These are phyloP conservation scores for Coemansia sp. DNA, from an alignment of 192 early-diverging fungal species.

Conservation along the genomic window DNA sequence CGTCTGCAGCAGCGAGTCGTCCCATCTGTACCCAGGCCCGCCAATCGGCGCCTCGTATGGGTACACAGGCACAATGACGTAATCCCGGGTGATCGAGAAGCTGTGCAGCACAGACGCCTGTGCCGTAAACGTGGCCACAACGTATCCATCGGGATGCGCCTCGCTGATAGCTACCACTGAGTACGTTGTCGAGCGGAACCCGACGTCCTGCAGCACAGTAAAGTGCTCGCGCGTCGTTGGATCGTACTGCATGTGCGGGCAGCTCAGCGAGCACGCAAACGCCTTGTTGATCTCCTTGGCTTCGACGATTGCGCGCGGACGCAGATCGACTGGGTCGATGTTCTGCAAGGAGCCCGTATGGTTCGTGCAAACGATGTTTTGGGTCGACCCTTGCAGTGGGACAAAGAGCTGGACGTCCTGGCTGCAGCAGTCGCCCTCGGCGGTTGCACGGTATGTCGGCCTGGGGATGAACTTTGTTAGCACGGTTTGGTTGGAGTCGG, in stretches of 20 bases:
- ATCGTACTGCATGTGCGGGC: slow-evolving; percentile 75
- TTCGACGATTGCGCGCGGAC: slow-evolving; percentile 62
- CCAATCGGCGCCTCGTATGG: slow-evolving; percentile 66
- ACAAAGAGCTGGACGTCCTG: slow-evolving; percentile 61
- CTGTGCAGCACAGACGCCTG: slow-evolving; percentile 75
- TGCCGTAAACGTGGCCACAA: slow-evolving; percentile 65
- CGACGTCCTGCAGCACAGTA: slow-evolving; percentile 73
- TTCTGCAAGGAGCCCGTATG: slow-evolving; percentile 71
- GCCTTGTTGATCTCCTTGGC: slow-evolving; percentile 65
- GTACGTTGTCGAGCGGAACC: slow-evolving; percentile 68
- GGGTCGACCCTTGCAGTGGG: slow-evolving; percentile 64
- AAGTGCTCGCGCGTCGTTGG: slow-evolving; percentile 71
- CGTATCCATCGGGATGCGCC: slow-evolving; percentile 62
- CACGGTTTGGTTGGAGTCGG: slow-evolving; percentile 71
- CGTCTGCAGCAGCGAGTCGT: slow-evolving; percentile 71
- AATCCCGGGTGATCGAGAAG: slow-evolving; percentile 73
- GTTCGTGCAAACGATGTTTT: slow-evolving; percentile 70
- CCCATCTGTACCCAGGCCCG: slow-evolving; percentile 70
- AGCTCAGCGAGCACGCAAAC: slow-evolving; percentile 66
- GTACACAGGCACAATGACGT: slow-evolving; percentile 71
- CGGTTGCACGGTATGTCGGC: slow-evolving; percentile 55
- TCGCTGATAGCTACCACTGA: slow-evolving; percentile 67
- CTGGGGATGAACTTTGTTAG: slow-evolving; percentile 68
- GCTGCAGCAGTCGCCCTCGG: slow-evolving; percentile 70
- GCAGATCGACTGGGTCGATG: slow-evolving; percentile 67